Evolutionary conservation across 2,329 filamentous ascomycete genomes (phyloP).

Genomic region (Exophiala spinifera): DNA sequence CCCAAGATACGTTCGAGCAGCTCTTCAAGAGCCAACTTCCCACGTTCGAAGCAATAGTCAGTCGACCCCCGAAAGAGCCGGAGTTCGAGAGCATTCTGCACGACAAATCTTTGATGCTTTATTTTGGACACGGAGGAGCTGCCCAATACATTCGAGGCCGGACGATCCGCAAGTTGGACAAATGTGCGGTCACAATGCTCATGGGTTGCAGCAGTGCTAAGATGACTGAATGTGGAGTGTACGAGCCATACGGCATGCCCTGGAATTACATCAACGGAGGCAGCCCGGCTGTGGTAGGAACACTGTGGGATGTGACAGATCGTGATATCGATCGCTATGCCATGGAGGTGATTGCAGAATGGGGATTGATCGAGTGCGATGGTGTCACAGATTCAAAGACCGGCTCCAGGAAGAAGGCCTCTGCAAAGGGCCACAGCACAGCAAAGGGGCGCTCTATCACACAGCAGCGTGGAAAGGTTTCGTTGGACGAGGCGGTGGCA

Average conservation of each 20-base stretch:
- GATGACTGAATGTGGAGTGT: conserved; percentile 76
- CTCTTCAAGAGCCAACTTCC: conserved; percentile 20
- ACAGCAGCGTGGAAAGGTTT: conserved; percentile 42
- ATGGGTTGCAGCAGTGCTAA: conserved; percentile 92
- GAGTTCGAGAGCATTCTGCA: conserved; percentile 71
- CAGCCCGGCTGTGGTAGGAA: conserved; percentile 81
- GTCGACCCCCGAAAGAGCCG: conserved; percentile 67
- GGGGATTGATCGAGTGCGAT: conserved; percentile 67
- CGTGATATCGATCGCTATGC: conserved; percentile 95
- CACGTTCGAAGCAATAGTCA: conserved; percentile 53
- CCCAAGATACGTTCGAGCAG: conserved; percentile 70
- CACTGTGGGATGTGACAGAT: conserved; percentile 97
- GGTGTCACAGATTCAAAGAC: conserved; percentile 13
- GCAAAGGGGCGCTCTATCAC: conserved; percentile 34
- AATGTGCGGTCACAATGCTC: conserved; percentile 78
- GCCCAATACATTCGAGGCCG: conserved; percentile 89
- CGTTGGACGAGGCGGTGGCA: conserved; percentile 77
- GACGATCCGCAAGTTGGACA: conserved; percentile 73
- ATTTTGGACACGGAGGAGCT: conserved; percentile 94
- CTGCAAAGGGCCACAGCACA: conserved; percentile 34
- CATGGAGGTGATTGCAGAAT: conserved; percentile 72
- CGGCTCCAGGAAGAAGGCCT: conserved; percentile 32
- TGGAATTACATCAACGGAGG: conserved; percentile 90
- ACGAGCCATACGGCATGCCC: conserved; percentile 86
- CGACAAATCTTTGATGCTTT: conserved; percentile 71